Base-by-base conservation (phyloP, 192 early-diverging fungal species). In the Lobosporangium transversale region DNA sequence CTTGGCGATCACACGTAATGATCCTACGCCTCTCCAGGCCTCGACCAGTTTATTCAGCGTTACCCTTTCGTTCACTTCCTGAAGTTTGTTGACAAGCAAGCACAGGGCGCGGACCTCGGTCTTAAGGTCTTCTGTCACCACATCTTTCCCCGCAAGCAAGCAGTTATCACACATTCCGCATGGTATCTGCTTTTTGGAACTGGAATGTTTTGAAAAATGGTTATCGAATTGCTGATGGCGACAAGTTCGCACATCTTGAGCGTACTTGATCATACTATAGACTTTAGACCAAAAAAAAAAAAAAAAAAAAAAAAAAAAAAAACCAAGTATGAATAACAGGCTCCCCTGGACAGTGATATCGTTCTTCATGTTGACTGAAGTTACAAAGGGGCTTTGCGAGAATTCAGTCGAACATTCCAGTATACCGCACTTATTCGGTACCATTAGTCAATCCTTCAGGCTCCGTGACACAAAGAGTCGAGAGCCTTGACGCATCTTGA, bases 401-500 rank as follows among this genome's bases (percentile, higher is more conserved):
- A n/a, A n/a, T n/a, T n/a, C n/a, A n/a, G n/a, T n/a, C n/a, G n/a
- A n/a, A n/a, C n/a, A n/a, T n/a, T n/a, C n/a, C n/a, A n/a, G n/a
- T n/a, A n/a, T n/a, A n/a, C n/a, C n/a, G n/a, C n/a, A n/a, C n/a
- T n/a, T n/a, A n/a, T 21, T 42, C 40, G 63, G 32, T 74, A 81
- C 83, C 80, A 66, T 87, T 88, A 1, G 65, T 62, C 30, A 85
- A 63, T 20, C 89, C 90, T 4, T 87, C 86, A 52, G 86, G 79
- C 7, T 86, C 86, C 11, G 83, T 82, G 18, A 91, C 82, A 18
- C 81, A 86, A 76, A 89, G 84, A 21, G 85, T 78, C 3, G 86
- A 83, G 27, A 93, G 79, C 30, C 86, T 56, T 23, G 87, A 80
- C 17, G 86, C 87, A 80, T 93, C 92, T n/a, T 79, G 62, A 2